Conservation (phyloP, 164 flowering plant species). For the Aristolochia contorta region DNA sequence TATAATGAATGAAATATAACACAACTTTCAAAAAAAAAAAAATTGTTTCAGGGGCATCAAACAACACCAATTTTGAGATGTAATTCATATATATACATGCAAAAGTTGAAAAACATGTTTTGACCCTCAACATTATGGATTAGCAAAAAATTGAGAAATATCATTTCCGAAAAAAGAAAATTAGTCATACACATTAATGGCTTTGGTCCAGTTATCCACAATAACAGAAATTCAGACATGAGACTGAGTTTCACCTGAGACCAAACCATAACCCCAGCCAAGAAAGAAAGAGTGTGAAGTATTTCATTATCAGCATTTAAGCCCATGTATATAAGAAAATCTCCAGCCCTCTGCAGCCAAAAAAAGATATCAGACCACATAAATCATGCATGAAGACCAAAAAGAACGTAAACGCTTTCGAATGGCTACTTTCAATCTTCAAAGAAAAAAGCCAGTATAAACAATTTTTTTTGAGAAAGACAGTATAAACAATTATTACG, state of each 20-base stretch:
- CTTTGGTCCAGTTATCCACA: neutral
- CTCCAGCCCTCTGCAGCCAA: conserved; percentile 64
- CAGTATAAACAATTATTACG: no score
- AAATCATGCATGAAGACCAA: neutral
- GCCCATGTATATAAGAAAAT: conserved; percentile 42
- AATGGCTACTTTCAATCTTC: neutral
- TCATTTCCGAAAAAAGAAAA: no score
- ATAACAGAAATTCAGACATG: neutral
- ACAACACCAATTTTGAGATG: no score
- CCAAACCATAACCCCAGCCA: conserved; percentile 85
- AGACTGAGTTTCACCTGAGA: conserved; percentile 55
- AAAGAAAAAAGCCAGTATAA: no score
- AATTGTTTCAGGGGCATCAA: no score
- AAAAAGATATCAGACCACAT: neutral
- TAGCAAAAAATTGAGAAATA: neutral
- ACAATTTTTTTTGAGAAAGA: no score
- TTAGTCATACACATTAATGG: neutral
- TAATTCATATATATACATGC: neutral
- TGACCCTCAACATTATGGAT: no score
- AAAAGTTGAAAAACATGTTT: neutral
- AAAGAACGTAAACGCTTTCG: neutral
- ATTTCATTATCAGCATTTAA: conserved; percentile 77
- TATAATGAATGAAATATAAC: no score
- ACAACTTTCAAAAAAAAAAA: no score
- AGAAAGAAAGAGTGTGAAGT: conserved; percentile 72